Evolutionary conservation across 805 yeast species (phyloP), one percentile per base, ranked within the genome.

Genomic region (Candida stauntonica): DNA sequence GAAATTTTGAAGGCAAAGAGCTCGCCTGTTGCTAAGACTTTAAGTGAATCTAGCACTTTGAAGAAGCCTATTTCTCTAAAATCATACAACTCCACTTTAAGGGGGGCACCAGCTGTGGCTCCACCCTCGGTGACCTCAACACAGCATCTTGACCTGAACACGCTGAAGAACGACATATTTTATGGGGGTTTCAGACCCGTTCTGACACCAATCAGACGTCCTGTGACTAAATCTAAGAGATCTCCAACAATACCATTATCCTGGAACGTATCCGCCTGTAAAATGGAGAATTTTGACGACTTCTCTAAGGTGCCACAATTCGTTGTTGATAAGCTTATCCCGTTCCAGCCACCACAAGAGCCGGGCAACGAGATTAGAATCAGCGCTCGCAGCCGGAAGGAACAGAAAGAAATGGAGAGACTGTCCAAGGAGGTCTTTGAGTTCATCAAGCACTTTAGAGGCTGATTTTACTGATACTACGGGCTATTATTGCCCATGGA

Each of bases 281-380:
- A 45, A 17, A 39, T 54, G 6, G 48, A 49, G 36, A 35, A 41
- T 2, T 52, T 52, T 47, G 57, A 54, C 30, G 57, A 52, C 34
- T 52, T 28, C 31, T 39, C 44, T 18, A 44, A 46, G 16, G 44
- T 54, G n/a, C 58, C 58, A 23, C 55, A 52, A 31, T 54, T 51
- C 31, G 49, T 54, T 13, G 52, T 51, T 29, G 57, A 54, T 36
- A 52, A 50, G 33, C 31, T 52, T 33, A 27, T 32, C 4, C 58
- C 58, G 5, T 54, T 51, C 35, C 38, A 39, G 12, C 26, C 31
- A 3, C 58, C 58, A 3, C 45, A 42, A 14, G 17, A 18, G 3
- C 58, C 58, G 4, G 58, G 58, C 4, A 47, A 39, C 32, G 58
- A 54, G 31, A 46, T 54, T 14, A 49, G 56, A 37, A 20, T 54